phyloP scores from a whole-genome alignment of 2,329 filamentous ascomycete species.

The Aureobasidium uvarum region DNA sequence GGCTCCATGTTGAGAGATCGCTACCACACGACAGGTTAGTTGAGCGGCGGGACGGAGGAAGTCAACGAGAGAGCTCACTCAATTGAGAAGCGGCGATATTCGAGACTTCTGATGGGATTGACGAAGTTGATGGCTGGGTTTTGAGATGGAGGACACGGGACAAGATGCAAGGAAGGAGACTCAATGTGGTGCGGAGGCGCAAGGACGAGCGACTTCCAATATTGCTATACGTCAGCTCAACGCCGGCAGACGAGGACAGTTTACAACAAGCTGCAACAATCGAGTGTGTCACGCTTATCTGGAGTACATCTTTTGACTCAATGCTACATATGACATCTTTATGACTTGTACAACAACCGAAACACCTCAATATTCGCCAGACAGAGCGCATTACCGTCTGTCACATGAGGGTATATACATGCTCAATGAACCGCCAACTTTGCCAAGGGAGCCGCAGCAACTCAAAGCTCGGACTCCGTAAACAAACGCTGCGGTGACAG shows the following conservation, averaged over 20 bases:
- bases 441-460: constrained; percentile 1
- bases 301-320: neutral
- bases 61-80: neutral
- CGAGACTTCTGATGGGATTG: neutral
- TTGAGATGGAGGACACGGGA: constrained; percentile 12
- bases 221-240: constrained; percentile 15
- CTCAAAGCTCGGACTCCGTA: neutral
- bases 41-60: neutral
- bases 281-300: neutral
- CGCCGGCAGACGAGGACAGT: constrained; percentile 18
- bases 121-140: constrained; percentile 15
- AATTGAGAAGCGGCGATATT: neutral
- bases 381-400: neutral
- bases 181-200: constrained; percentile 21
- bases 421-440: constrained; percentile 21
- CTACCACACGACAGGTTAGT: constrained; percentile 4
- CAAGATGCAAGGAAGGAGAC: constrained; percentile 21
- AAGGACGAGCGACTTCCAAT: constrained; percentile 10
- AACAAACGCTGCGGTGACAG: neutral
- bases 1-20: constrained; percentile 32
- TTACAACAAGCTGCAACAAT: constrained; percentile 9
- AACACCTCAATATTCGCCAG: neutral
- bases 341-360: no score
- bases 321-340: neutral
- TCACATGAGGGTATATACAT: constrained; percentile 21